Base-by-base conservation (phyloP, 257 asterid species). In the Solanum etuberosum region DNA sequence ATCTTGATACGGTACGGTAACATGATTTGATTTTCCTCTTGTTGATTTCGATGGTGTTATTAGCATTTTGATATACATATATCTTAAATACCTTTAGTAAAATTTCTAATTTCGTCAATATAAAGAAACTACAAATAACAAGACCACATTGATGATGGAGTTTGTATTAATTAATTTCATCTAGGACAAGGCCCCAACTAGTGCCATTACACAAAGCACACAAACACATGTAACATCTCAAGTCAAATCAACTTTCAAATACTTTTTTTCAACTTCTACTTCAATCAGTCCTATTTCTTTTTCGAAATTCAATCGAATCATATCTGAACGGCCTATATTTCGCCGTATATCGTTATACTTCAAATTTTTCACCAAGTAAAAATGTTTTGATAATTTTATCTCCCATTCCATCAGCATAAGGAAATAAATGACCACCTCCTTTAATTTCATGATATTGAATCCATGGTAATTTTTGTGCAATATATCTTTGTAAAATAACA, bases 401-500 rank as follows among this genome's bases (percentile, higher is more conserved):
- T 73, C 91, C 92, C 90, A 83, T 92, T 48, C 96, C 98, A 42
- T 94, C 93, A 18, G 89, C 93, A 70, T 13, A 90, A 37, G 91
- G 91, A 71, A 96, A 91, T 92, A 95, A 21, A 88, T 96, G 99
- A 11, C 99, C 99, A 14, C 93, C 91, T 68, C 94, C 97, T 42
- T 94, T 10, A 38, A 95, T 14, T 90, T 96, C 97, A 54, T 96
- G 99, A 90, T 95, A 96, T 31, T 91, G 90, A 86, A 95, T 89
- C 98, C 99, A 96, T 0, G 98, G 98, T 48, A 95, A 94, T 89
- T 85, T 80, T 42, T 86, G 65, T 61, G 91, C 94, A 65, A 95
- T 90, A 91, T 92, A 92, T n/a, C 96, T 93, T 90, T 96, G 98
- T 68, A 91, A 84, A 42, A 90, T 70, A 51, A 87, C 96, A 2